Percentiles rank a stretch among this genome's conserved stretches.
phyloP scores from a whole-genome alignment of 2,329 filamentous ascomycete genomes.

The Phaeophleospora eucalypticola region DNA sequence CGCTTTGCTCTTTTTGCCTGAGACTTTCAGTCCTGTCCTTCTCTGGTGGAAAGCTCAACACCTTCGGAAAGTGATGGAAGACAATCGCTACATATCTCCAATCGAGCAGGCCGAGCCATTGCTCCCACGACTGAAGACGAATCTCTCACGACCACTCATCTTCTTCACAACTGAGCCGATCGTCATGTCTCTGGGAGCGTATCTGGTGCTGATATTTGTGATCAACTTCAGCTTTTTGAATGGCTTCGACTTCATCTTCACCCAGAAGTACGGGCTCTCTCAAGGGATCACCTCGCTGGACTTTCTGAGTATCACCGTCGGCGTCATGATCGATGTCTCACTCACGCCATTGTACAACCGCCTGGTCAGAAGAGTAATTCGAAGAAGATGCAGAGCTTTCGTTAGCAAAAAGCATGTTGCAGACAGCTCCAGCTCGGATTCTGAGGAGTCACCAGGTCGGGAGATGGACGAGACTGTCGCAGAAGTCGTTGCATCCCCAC shows the following conservation, averaged over 20 bases:
- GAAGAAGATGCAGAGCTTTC: conserved; percentile 9
- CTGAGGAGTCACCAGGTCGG: background rate
- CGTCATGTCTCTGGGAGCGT: conserved; percentile 46
- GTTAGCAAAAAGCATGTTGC: conserved; percentile 9
- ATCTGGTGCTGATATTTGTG: conserved; percentile 50
- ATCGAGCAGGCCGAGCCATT: conserved; percentile 11
- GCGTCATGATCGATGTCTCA: conserved; percentile 36
- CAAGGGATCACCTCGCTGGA: conserved; percentile 40
- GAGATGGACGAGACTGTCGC: background rate
- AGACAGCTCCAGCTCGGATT: too few species aligned
- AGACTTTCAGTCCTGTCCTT: conserved; percentile 45
- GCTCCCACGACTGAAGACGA: conserved; percentile 9
- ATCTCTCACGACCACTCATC: conserved; percentile 12
- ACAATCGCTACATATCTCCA: conserved; percentile 14
- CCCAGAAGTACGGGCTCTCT: conserved; percentile 38
- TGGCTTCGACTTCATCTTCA: conserved; percentile 50
- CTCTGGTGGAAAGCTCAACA: conserved; percentile 32
- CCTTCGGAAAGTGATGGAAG: conserved; percentile 26
- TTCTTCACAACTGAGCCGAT: conserved; percentile 30
- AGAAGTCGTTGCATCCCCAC: background rate
- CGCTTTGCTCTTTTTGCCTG: conserved; percentile 42
- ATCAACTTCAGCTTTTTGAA: conserved; percentile 53
- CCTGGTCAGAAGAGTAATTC: conserved; percentile 12
- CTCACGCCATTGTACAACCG: conserved; percentile 30
- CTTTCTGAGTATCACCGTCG: conserved; percentile 44